phyloP scores from a whole-genome alignment of 2,329 filamentous ascomycete species.

The Leptodontidium sp. region DNA sequence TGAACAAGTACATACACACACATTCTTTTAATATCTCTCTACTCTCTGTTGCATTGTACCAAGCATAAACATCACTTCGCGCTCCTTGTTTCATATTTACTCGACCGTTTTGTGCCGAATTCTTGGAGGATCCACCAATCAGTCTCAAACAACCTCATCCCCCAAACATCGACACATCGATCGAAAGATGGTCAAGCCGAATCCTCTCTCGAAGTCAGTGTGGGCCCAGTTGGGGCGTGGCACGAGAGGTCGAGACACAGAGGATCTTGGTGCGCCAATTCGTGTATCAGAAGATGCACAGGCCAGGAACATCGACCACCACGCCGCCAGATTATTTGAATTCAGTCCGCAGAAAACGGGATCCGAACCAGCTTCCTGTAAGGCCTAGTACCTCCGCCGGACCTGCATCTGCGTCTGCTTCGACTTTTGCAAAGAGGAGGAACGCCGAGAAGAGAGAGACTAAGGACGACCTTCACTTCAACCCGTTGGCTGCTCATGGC shows the following conservation, averaged over 20 bases:
- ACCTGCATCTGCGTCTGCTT: slow-evolving; percentile 31
- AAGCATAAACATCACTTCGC: slow-evolving; percentile 34
- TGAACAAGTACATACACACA: slow-evolving; percentile 17
- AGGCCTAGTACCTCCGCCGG: slow-evolving; percentile 45
- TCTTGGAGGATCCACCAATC: slow-evolving; percentile 32
- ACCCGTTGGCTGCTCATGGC: slow-evolving; percentile 42
- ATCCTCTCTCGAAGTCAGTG: slow-evolving; percentile 34
- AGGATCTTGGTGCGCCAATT: slow-evolving; percentile 40
- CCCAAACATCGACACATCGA: slow-evolving; percentile 4
- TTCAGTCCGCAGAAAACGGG: slow-evolving; percentile 35
- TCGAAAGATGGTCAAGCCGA: slow-evolving; percentile 36
- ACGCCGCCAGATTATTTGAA: slow-evolving; percentile 34
- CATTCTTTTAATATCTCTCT: slow-evolving; percentile 25
- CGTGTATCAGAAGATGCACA: slow-evolving; percentile 45
- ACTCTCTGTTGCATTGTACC: no score
- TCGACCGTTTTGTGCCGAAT: background rate
- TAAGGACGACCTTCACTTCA: slow-evolving; percentile 45
- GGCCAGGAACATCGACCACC: slow-evolving; percentile 34
- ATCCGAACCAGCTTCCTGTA: slow-evolving; percentile 32
- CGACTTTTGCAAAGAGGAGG: slow-evolving; percentile 32
- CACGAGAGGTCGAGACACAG: slow-evolving; percentile 41
- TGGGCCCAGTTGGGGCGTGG: slow-evolving; percentile 34
- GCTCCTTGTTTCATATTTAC: slow-evolving; percentile 19
- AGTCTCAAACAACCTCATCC: slow-evolving; percentile 25
- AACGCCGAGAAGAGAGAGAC: slow-evolving; percentile 42